phyloP scores from a whole-genome alignment of 495 filamentous ascomycete genomes.

The Penicillium manginii region DNA sequence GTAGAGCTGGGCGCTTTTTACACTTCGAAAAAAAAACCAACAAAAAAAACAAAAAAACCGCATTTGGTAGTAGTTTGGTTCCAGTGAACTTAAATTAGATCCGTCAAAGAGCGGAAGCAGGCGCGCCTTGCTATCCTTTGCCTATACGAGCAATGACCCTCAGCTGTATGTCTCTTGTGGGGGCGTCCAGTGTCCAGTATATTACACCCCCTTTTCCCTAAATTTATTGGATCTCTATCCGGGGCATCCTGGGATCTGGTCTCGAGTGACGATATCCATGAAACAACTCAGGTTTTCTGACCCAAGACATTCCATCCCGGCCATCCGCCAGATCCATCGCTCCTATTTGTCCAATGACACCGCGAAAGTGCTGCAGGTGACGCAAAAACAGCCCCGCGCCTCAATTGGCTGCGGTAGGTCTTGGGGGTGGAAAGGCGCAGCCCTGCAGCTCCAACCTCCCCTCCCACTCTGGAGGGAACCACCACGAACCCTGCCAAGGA shows the following conservation, averaged over 20 bases:
- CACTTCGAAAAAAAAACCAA: too few relatives aligned
- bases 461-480: neutral
- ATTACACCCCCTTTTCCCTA: neutral
- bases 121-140: neutral
- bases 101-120: neutral
- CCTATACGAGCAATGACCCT: neutral
- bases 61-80: neutral
- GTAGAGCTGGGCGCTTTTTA: too few relatives aligned
- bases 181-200: neutral
- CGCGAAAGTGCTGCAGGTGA: neutral
- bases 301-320: conserved; percentile 3
- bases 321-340: conserved; percentile 3
- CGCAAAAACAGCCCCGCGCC: conserved; percentile 1
- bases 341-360: neutral
- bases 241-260: conserved; percentile 5
- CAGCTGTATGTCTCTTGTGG: neutral
- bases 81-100: neutral
- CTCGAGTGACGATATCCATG: conserved; percentile 5
- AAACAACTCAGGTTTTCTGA: neutral
- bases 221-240: conserved; percentile 4
- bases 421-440: neutral
- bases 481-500: neutral
- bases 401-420: conserved; percentile 1
- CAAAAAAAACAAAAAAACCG: too few relatives aligned
- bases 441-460: conserved; percentile 2